A percentile compares a stretch with the other conserved stretches of the same genome.
These are phyloP conservation scores for Collybia sordida DNA, from an alignment of 768 basidiomycete species.

Conservation along the genomic window DNA sequence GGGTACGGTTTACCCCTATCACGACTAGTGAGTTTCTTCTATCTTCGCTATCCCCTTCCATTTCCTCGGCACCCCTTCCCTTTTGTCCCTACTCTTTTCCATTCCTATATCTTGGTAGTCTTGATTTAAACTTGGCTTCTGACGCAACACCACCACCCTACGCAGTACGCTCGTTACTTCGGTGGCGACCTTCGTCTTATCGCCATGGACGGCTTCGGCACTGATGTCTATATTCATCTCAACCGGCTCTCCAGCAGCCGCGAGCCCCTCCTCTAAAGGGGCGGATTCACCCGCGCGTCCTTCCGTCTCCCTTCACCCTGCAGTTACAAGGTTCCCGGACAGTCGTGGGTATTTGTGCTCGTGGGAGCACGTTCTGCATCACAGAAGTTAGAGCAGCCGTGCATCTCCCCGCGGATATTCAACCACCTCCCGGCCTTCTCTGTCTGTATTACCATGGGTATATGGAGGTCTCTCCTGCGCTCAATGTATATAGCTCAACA, in stretches of 20 bases:
- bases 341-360: neutral
- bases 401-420: too few species aligned
- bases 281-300: too few species aligned
- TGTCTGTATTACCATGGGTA: too few species aligned
- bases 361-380: neutral
- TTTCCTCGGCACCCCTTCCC: constrained; percentile 1
- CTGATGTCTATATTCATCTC: constrained; percentile 91
- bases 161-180: constrained; percentile 95
- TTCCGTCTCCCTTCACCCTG: neutral
- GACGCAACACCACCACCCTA: neutral
- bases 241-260: constrained; percentile 82
- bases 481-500: too few species aligned
- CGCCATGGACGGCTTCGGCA: constrained; percentile 98
- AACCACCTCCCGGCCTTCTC: too few species aligned
- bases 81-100: neutral
- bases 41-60: neutral
- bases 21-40: constrained; percentile 64
- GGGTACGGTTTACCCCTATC: constrained; percentile 93
- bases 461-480: too few species aligned
- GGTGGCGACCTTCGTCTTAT: constrained; percentile 92
- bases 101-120: neutral
- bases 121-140: neutral
- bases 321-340: neutral
- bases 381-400: too few species aligned
- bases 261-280: constrained; percentile 64